Conservation (phyloP, 2,329 filamentous ascomycete genomes). For the Phaeosphaeriaceae sp. region DNA sequence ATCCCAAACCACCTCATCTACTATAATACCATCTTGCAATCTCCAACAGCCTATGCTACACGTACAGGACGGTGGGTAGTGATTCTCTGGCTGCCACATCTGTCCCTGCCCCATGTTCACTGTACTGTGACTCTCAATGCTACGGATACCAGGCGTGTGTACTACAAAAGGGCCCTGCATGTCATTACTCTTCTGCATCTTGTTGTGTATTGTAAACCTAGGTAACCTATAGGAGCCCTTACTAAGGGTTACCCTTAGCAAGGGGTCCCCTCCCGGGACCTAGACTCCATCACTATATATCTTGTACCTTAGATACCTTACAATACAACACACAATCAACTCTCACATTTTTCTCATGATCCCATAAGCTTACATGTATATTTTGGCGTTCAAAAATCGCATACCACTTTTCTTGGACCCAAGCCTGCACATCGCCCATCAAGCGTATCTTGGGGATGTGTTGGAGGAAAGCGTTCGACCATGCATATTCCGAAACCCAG, state of each 20-base stretch:
- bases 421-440: slow-evolving; percentile 17
- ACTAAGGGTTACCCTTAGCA: too few relatives aligned
- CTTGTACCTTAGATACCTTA: too few relatives aligned
- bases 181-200: neutral
- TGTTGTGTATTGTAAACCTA: too few relatives aligned
- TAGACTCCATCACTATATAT: too few relatives aligned
- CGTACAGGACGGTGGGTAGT: neutral
- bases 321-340: too few relatives aligned
- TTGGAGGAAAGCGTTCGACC: slow-evolving; percentile 10
- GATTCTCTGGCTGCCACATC: neutral
- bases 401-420: slow-evolving; percentile 26
- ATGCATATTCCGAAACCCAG: slow-evolving; percentile 20
- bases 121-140: neutral
- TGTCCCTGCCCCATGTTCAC: neutral
- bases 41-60: neutral
- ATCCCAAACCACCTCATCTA: too few relatives aligned
- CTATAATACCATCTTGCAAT: too few relatives aligned
- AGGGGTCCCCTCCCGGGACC: too few relatives aligned
- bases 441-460: slow-evolving; percentile 10
- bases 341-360: too few relatives aligned
- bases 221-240: too few relatives aligned
- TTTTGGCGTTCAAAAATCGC: slow-evolving; percentile 3
- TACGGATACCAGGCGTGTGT: neutral
- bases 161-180: too few relatives aligned
- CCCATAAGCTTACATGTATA: too few relatives aligned